phyloP scores from a whole-genome alignment of 164 flowering plant genomes.

The Hamamelis virginiana region DNA sequence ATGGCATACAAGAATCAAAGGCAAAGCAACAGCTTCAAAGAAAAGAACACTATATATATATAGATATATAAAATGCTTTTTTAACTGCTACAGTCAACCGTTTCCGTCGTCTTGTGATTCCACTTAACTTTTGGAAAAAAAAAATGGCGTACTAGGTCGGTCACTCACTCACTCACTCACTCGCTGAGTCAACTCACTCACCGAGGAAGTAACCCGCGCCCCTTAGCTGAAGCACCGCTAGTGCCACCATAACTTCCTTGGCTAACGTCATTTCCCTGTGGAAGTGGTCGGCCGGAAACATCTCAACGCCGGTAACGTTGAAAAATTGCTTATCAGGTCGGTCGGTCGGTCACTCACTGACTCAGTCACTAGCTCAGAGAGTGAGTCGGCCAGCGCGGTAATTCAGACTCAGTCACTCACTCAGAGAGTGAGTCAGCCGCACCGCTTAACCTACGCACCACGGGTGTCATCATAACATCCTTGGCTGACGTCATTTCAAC shows the following conservation, averaged over 20 bases:
- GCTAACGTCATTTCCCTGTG: not conserved
- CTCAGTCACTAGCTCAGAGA: too few species aligned
- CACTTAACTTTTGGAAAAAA: slow-evolving; percentile 6
- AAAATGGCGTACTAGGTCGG: slow-evolving; percentile 5
- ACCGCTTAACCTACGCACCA: too few species aligned
- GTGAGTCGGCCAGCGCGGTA: too few species aligned
- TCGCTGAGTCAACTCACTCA: too few species aligned
- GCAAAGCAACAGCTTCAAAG: not conserved
- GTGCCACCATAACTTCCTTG: not conserved
- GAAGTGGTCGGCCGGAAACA: not conserved
- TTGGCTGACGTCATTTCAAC: too few species aligned
- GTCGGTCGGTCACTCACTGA: too few species aligned
- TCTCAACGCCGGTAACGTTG: too few species aligned
- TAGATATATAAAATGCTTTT: not conserved
- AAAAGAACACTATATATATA: not conserved
- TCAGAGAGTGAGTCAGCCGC: too few species aligned
- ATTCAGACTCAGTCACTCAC: too few species aligned
- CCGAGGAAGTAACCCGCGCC: not conserved
- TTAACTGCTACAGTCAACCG: slow-evolving; percentile 24
- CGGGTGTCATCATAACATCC: too few species aligned
- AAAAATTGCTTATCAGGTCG: too few species aligned
- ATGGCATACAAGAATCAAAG: not conserved
- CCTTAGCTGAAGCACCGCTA: not conserved
- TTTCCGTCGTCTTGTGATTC: slow-evolving; percentile 20
- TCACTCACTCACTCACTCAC: not conserved